These are phyloP conservation scores for Diplocarpon mali DNA, from an alignment of 2,329 filamentous ascomycete genomes.

Conservation along the genomic window DNA sequence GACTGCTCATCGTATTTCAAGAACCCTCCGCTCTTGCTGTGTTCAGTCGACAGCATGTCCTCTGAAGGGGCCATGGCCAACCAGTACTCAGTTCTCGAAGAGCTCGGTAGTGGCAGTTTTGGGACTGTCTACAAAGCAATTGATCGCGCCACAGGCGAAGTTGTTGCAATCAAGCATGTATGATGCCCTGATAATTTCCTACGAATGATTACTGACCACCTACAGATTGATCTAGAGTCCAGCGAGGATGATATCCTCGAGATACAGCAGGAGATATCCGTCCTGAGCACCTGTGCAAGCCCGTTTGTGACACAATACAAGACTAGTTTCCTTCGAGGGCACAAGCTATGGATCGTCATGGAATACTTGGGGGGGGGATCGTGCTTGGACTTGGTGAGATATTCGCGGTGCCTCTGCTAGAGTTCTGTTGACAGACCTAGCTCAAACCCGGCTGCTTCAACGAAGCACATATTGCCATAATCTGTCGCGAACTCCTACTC, in stretches of 20 bases:
- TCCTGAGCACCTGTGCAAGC: conserved; percentile 89
- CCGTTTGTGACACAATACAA: conserved; percentile 94
- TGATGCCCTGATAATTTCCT: conserved; percentile 26
- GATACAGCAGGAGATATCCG: conserved; percentile 93
- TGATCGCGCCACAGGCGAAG: conserved; percentile 79
- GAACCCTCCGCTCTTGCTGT: conserved; percentile 8
- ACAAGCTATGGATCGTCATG: conserved; percentile 99
- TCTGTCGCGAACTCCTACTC: conserved; percentile 81
- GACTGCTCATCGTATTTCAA: conserved; percentile 9
- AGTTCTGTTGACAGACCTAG: conserved; percentile 33
- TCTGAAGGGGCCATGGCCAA: conserved; percentile 48
- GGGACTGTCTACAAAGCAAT: conserved; percentile 96
- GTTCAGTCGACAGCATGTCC: conserved; percentile 17
- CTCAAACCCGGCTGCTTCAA: conserved; percentile 82
- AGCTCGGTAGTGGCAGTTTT: conserved; percentile 67
- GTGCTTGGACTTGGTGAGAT: conserved; percentile 74
- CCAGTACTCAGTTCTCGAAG: conserved; percentile 90
- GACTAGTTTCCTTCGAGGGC: conserved; percentile 87
- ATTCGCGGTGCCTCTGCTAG: neutral
- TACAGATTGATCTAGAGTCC: conserved; percentile 92
- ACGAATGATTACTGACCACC: conserved; percentile 8
- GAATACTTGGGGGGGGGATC: conserved; percentile 93
- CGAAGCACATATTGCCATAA: conserved; percentile 85
- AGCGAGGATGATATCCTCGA: conserved; percentile 98
- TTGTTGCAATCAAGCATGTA: conserved; percentile 95